Evolutionary conservation across 345 rosid species (phyloP).

Genomic region (Eucalyptus tenuipes): DNA sequence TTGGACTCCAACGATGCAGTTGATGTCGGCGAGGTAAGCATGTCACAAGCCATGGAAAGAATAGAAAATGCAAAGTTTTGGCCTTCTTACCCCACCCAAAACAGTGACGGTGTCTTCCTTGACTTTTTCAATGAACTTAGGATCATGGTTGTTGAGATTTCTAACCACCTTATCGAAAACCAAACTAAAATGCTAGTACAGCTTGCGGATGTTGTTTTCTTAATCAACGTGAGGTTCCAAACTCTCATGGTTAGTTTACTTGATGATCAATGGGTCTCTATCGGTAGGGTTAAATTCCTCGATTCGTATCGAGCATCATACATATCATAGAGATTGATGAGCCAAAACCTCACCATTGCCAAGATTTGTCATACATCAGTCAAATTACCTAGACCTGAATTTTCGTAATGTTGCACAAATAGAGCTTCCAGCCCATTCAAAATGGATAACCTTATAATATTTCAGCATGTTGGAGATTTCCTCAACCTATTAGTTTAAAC

Average conservation of each 20-base stretch:
- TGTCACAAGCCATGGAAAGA: neutral
- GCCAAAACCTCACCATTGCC: neutral
- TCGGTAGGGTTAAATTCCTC: no score
- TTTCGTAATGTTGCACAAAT: neutral
- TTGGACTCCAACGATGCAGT: rapidly evolving
- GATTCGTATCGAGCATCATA: rapidly evolving
- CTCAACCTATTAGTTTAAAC: rapidly evolving
- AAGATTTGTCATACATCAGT: neutral
- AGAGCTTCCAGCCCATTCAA: neutral
- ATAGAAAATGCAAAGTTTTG: neutral
- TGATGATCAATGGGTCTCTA: neutral
- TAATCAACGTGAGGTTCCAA: neutral
- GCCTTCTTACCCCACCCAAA: neutral
- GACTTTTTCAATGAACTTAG: neutral
- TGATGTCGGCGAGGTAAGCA: neutral
- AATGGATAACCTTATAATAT: neutral
- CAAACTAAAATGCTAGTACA: neutral
- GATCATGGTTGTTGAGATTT: neutral
- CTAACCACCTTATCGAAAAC: neutral
- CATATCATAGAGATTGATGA: neutral
- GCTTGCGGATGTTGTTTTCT: neutral
- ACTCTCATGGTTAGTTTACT: neutral
- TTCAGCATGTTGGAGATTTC: neutral
- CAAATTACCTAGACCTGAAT: neutral
- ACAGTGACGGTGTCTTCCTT: neutral